These are phyloP conservation scores for Laetiporus sulphureus DNA, from an alignment of 1,284 basidiomycete species.

Conservation along the genomic window DNA sequence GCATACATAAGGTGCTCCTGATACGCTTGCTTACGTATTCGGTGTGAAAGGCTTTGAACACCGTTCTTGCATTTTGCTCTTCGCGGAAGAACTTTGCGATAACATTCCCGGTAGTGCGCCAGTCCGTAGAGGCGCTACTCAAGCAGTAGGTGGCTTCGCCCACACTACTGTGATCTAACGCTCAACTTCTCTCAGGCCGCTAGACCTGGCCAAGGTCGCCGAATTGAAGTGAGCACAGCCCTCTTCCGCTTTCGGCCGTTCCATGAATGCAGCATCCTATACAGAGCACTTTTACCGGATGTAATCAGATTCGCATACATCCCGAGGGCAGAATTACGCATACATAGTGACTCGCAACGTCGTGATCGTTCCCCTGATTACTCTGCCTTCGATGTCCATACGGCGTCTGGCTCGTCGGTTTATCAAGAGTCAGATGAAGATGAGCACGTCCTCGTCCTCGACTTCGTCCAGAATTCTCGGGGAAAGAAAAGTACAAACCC, in stretches of 20 bases:
- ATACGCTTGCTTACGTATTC: not conserved
- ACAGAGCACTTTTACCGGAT: slow-evolving; percentile 74
- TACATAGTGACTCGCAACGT: slow-evolving; percentile 38
- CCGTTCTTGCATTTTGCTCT: slow-evolving; percentile 84
- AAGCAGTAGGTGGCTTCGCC: slow-evolving; percentile 45
- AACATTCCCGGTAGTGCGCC: slow-evolving; percentile 72
- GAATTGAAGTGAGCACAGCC: slow-evolving; percentile 71
- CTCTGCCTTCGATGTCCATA: slow-evolving; percentile 18
- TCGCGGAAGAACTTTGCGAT: slow-evolving; percentile 79
- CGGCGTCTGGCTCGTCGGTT: slow-evolving; percentile 9
- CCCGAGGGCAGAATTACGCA: slow-evolving; percentile 55
- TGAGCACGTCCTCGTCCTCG: slow-evolving; percentile 69
- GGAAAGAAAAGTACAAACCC: slow-evolving; percentile 29
- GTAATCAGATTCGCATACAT: slow-evolving; percentile 82
- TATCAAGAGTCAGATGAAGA: slow-evolving; percentile 29
- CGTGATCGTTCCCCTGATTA: slow-evolving; percentile 34
- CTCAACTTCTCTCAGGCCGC: slow-evolving; percentile 42
- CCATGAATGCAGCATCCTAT: too few species aligned
- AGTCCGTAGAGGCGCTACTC: slow-evolving; percentile 73
- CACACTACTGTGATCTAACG: not conserved
- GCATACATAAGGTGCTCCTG: not conserved
- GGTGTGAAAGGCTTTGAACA: slow-evolving; percentile 71
- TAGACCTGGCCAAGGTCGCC: slow-evolving; percentile 75
- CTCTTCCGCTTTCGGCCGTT: too few species aligned
- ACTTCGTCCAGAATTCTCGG: slow-evolving; percentile 56